phyloP scores from a whole-genome alignment of 2,329 filamentous ascomycete species.

The Alternaria sp. region DNA sequence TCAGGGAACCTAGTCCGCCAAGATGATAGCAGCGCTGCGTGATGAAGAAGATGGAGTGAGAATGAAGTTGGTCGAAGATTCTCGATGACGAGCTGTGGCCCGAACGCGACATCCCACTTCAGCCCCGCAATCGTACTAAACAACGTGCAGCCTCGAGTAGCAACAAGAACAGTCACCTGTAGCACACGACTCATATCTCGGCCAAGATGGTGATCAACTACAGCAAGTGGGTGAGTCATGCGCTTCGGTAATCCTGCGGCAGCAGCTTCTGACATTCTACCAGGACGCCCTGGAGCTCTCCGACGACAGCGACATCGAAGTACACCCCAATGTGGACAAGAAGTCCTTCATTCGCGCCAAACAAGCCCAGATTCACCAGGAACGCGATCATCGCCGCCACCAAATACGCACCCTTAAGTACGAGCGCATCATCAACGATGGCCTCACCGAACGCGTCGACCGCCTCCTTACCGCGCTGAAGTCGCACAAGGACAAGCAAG shows the following conservation, averaged over 20 bases:
- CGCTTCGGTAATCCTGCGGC: neutral
- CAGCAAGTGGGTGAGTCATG: conserved; percentile 71
- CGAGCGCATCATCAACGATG: conserved; percentile 91
- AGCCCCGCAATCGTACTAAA: conserved; percentile 25
- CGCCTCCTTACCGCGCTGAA: conserved; percentile 77
- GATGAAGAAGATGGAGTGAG: conserved; percentile 5
- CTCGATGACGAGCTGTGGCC: conserved; percentile 27
- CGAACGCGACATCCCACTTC: conserved; percentile 27
- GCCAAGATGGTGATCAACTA: conserved; percentile 68
- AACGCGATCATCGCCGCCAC: conserved; percentile 82
- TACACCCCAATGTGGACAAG: conserved; percentile 99
- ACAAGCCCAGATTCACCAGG: conserved; percentile 94
- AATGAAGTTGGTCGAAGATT: conserved; percentile 38
- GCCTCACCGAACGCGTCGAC: conserved; percentile 83
- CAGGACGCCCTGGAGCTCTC: conserved; percentile 93
- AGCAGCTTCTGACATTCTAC: conserved; percentile 19
- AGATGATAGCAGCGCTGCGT: neutral
- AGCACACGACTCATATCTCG: conserved; percentile 12
- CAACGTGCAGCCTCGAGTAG: conserved; percentile 23
- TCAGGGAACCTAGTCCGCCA: too few relatives aligned
- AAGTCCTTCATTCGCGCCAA: conserved; percentile 98
- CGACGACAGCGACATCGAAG: conserved; percentile 97
- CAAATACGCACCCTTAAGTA: conserved; percentile 93
- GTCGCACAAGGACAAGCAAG: conserved; percentile 67
- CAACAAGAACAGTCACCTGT: conserved; percentile 23